Evolutionary conservation across 2,329 filamentous ascomycete genomes (phyloP).

Genomic region (Fusarium xyrophilum): DNA sequence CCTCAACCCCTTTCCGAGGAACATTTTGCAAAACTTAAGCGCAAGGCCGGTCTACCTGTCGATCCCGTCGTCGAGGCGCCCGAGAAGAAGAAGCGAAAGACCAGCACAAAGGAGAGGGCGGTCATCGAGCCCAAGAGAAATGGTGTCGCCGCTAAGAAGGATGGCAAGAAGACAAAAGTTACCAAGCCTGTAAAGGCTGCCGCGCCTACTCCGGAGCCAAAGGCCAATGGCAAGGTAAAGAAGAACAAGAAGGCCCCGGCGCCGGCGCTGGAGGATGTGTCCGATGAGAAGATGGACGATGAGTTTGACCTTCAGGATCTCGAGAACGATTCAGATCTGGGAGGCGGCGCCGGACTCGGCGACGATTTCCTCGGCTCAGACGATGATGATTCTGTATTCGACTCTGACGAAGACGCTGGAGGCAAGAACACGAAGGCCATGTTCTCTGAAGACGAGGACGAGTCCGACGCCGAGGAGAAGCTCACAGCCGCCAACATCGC

Average conservation of each 20-base stretch:
- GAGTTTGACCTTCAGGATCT: slow-evolving; percentile 57
- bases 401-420: slow-evolving; percentile 71
- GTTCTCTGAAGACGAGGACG: slow-evolving; percentile 95
- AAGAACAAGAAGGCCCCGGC: slow-evolving; percentile 47
- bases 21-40: slow-evolving; percentile 79
- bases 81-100: slow-evolving; percentile 66
- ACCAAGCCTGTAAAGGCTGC: slow-evolving; percentile 46
- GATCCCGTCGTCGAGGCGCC: slow-evolving; percentile 63
- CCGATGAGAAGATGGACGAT: slow-evolving; percentile 50
- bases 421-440: slow-evolving; percentile 64
- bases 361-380: slow-evolving; percentile 67
- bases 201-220: slow-evolving; percentile 40
- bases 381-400: slow-evolving; percentile 68
- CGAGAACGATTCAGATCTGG: slow-evolving; percentile 53
- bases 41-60: slow-evolving; percentile 78
- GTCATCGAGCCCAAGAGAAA: slow-evolving; percentile 43
- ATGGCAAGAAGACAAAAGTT: slow-evolving; percentile 43
- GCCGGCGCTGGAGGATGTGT: slow-evolving; percentile 54
- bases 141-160: slow-evolving; percentile 41
- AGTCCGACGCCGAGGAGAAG: slow-evolving; percentile 86
- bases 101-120: slow-evolving; percentile 42
- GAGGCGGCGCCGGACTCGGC: slow-evolving; percentile 48
- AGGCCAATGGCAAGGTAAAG: slow-evolving; percentile 40
- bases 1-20: slow-evolving; percentile 84
- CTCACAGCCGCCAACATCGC: slow-evolving; percentile 96